Evolutionary conservation across 345 rosid genomes (phyloP).

Genomic region (Lepidium sativum): DNA sequence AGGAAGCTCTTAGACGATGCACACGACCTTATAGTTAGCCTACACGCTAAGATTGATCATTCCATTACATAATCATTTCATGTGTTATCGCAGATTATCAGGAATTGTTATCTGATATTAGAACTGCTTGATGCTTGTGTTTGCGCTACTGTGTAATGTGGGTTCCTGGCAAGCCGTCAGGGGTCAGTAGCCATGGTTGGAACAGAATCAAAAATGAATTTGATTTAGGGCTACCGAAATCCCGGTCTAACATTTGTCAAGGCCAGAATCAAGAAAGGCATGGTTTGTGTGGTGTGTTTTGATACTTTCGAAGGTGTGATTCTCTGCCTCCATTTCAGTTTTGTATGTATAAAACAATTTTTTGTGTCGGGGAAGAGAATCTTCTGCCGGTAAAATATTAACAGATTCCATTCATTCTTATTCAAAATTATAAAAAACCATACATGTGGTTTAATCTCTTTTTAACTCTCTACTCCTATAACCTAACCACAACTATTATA

Average conservation of each 20-base stretch:
- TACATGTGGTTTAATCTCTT: background rate
- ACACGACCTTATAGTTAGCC: slow-evolving; percentile 67
- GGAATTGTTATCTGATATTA: background rate
- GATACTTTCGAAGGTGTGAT: background rate
- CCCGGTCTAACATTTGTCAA: background rate
- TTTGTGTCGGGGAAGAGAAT: slow-evolving; percentile 20
- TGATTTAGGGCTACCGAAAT: background rate
- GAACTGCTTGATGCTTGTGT: background rate
- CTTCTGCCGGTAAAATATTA: slow-evolving; percentile 4
- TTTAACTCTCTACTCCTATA: slow-evolving; percentile 16
- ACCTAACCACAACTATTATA: slow-evolving; percentile 4
- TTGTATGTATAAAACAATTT: slow-evolving; percentile 3
- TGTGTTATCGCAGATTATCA: background rate
- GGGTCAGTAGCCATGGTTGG: background rate
- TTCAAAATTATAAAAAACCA: slow-evolving; percentile 3
- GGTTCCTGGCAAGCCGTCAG: background rate
- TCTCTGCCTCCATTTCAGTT: slow-evolving; percentile 4
- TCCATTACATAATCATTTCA: slow-evolving; percentile 17
- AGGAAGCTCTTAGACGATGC: slow-evolving; percentile 98
- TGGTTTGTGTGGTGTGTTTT: slow-evolving; percentile 14
- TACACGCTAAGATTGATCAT: slow-evolving; percentile 68
- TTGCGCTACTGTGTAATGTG: background rate
- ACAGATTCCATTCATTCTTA: background rate
- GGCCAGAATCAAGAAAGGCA: background rate
- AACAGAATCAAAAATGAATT: background rate